These are phyloP conservation scores for Populus davidiana DNA, from an alignment of 345 rosid genomes.

Conservation along the genomic window DNA sequence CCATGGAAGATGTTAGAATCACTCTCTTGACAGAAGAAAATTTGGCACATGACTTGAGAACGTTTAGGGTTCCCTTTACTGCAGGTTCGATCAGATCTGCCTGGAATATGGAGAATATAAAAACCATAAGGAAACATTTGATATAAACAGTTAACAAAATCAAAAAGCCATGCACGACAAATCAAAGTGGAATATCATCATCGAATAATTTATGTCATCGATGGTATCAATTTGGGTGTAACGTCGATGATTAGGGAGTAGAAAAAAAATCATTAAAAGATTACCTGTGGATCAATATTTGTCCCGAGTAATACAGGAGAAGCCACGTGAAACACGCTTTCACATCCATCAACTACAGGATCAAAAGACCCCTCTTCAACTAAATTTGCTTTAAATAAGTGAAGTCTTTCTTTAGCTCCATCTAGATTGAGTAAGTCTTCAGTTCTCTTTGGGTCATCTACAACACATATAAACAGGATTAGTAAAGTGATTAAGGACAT, in stretches of 20 bases:
- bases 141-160: background rate
- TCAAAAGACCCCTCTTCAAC: constrained; percentile 15
- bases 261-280: background rate
- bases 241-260: no score
- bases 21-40: constrained; percentile 6
- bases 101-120: background rate
- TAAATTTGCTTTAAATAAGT: constrained; percentile 8
- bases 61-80: constrained; percentile 14
- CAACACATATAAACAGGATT: background rate
- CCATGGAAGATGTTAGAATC: constrained; percentile 15
- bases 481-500: no score
- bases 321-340: constrained; percentile 2
- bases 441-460: constrained; percentile 9
- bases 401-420: background rate
- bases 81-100: constrained; percentile 13
- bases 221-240: background rate
- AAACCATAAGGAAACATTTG: background rate
- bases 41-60: constrained; percentile 12
- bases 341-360: constrained; percentile 4
- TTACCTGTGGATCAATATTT: background rate
- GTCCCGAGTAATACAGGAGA: background rate
- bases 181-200: no score
- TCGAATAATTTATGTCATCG: no score
- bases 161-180: no score
- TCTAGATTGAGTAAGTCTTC: constrained; percentile 5